Evolutionary conservation across 208 protist genomes (phyloP), one percentile per base, ranked within the genome.

Genomic region (Naegleria gruberi): DNA sequence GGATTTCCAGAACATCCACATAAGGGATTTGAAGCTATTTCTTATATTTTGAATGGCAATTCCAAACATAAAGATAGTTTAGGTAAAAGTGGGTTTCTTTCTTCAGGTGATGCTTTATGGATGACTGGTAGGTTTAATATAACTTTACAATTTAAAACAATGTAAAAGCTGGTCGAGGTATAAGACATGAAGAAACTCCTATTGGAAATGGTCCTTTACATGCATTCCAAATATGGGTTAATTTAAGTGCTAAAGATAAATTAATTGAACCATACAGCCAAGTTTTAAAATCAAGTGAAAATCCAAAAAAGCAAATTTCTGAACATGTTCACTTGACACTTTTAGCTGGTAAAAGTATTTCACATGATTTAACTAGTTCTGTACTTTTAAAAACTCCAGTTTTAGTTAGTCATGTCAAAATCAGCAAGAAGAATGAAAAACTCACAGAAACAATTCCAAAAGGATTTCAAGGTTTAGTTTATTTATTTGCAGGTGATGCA

Each of bases 1-100:
- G 73, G 73, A 4, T 82, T 82, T 82, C 95, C 95, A n/a, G 83
- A 83, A 81, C 96, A 97, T 92, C 96, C 96, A 10, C 95, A 97
- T 91, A 91, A 95, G 82, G 95, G 96, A 47, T 97, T 97, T 87
- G 94, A 97, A 90, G 97, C 96, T 19, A 93, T 98, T 45, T 97
- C 96, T 5, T 91, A 95, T 84, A 94, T 95, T 82, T 90, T 95
- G 4, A 41, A 94, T n/a, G 96, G 96, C 23, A 81, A 93, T 40
- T 91, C 97, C 34, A 92, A 96, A 86, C 97, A 98, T 93, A 86
- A 90, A 41, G 95, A 97, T 92, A 93, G 89, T 55, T 51, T 94
- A 42, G 95, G 96, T 44, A 94, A 95, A 92, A 93, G 91, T 15
- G 96, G 95, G 41, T 90, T 93, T 37, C 94, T 97, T 74, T 89